A percentile compares a stretch with the other conserved stretches of the same genome.
Evolutionary conservation across 805 yeast genomes (phyloP).

Genomic region (Starmerella etchellsii): DNA sequence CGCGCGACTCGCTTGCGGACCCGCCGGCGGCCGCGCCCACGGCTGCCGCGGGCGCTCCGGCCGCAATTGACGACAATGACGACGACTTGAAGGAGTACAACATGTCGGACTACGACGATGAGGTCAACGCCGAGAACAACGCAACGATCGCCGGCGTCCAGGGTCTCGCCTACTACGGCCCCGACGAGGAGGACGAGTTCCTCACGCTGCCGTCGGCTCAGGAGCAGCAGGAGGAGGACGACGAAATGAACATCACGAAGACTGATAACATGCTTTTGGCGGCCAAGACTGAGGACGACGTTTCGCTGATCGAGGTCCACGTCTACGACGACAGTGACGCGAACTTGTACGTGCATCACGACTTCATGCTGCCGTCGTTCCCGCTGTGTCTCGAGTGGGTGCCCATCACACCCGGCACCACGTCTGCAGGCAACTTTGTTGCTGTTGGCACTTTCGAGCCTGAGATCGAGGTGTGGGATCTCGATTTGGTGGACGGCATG

Average conservation of each 20-base stretch:
- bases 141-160: constrained; percentile 36
- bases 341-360: constrained; percentile 85
- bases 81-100: constrained; percentile 40
- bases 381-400: constrained; percentile 96
- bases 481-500: constrained; percentile 83
- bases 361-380: constrained; percentile 90
- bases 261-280: constrained; percentile 83
- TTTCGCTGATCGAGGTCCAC: constrained; percentile 83
- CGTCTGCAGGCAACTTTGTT: constrained; percentile 72
- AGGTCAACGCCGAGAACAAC: constrained; percentile 42
- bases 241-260: constrained; percentile 75
- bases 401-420: constrained; percentile 34
- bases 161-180: constrained; percentile 30
- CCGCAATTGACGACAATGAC: constrained; percentile 30
- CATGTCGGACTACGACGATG: constrained; percentile 30
- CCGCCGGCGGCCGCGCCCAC: constrained; percentile 8
- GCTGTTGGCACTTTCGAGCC: constrained; percentile 97
- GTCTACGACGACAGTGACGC: constrained; percentile 85
- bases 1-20: constrained; percentile 22
- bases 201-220: constrained; percentile 41
- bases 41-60: background rate
- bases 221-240: constrained; percentile 63
- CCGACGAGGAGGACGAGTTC: constrained; percentile 41
- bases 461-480: constrained; percentile 91
- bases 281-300: constrained; percentile 90